These are phyloP conservation scores for Kodamaea alishanica DNA, from an alignment of 1,139 yeast species.

Conservation along the genomic window DNA sequence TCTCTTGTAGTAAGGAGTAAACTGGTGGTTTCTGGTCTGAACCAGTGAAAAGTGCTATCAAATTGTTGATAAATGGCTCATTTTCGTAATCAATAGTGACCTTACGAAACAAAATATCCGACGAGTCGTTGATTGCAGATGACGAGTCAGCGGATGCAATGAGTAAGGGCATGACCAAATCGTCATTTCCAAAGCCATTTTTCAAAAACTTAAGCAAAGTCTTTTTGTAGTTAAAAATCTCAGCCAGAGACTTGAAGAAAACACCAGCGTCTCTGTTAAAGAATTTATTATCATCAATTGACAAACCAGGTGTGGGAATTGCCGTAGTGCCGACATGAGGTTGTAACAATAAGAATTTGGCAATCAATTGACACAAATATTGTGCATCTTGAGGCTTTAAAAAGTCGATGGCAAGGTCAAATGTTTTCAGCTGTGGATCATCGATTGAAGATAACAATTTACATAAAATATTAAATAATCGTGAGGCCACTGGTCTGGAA, in stretches of 20 bases:
- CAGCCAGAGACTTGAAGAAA: slow-evolving; percentile 45
- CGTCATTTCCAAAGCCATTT: slow-evolving; percentile 38
- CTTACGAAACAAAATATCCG: slow-evolving; percentile 51
- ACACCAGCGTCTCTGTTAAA: slow-evolving; percentile 70
- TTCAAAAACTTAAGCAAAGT: slow-evolving; percentile 33
- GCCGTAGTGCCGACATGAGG: slow-evolving; percentile 32
- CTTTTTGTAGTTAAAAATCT: slow-evolving; percentile 44
- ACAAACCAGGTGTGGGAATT: slow-evolving; percentile 58
- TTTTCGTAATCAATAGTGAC: slow-evolving; percentile 53
- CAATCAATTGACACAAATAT: slow-evolving; percentile 45
- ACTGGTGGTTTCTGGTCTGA: slow-evolving; percentile 47
- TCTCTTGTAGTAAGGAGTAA: slow-evolving; percentile 52
- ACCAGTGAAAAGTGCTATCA: slow-evolving; percentile 50
- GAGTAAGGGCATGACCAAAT: slow-evolving; percentile 44
- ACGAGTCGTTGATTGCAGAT: slow-evolving; percentile 49
- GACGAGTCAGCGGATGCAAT: slow-evolving; percentile 63
- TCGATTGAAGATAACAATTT: slow-evolving; percentile 52
- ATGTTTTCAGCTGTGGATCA: slow-evolving; percentile 46
- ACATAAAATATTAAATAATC: slow-evolving; percentile 59
- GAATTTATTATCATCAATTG: slow-evolving; percentile 51
- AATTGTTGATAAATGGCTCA: slow-evolving; percentile 33
- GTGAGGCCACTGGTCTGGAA: slow-evolving; percentile 44
- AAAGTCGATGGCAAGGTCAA: slow-evolving; percentile 25
- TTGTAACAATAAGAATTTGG: slow-evolving; percentile 54
- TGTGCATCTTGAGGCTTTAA: slow-evolving; percentile 31